Base-by-base conservation (phyloP, 2,329 filamentous ascomycete genomes). In the Gliomastix tumulicola region DNA sequence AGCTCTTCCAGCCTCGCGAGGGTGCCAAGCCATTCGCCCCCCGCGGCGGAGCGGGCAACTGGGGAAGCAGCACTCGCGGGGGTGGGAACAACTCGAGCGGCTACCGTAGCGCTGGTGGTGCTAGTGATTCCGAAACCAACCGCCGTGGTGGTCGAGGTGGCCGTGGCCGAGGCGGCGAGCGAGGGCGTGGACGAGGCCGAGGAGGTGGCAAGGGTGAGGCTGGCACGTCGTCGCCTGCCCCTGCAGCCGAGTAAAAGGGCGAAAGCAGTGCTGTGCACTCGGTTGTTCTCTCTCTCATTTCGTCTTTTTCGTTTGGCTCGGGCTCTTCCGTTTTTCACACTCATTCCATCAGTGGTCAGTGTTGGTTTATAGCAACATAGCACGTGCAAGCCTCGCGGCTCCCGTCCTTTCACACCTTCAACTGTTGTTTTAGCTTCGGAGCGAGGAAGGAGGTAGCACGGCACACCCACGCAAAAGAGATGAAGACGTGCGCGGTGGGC, bases 41-140 rank as follows among this genome's bases (percentile, higher is more conserved):
- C 48, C 78, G 84, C 33, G 79, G 79, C 36, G 79, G 79, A 37
- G 76, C 79, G 23, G 79, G 78, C 32, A 81, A 69, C 48, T 83
- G 79, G 78, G 80, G 80, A 32, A 74, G 69, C 52, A 83, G 74
- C 57, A 68, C 69, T 45, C 74, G 84, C 33, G 77, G 82, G 36
- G 77, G 79, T 34, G 60, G 62, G 34, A 60, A 58, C 38, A 61
- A 64, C 32, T 74, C 75, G 39, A 84, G 83, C 48, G 88, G 87
- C 41, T 95, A 95, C 66, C 82, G 87, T 49, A 94, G 88, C 53
- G 85, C 84, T 38, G 87, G 86, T 40, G 87, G 86, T 40, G 89
- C 86, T 41, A 83, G 80, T 53, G 82, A 79, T 45, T 76, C 74
- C 23, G 76, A 79, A 51, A 74, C 71, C 40, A 74, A 69, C 40